A percentile compares a stretch with the other conserved stretches of the same genome.
Evolutionary conservation across 169 alveolate species (phyloP).

Genomic region (Perkinsus marinus): DNA sequence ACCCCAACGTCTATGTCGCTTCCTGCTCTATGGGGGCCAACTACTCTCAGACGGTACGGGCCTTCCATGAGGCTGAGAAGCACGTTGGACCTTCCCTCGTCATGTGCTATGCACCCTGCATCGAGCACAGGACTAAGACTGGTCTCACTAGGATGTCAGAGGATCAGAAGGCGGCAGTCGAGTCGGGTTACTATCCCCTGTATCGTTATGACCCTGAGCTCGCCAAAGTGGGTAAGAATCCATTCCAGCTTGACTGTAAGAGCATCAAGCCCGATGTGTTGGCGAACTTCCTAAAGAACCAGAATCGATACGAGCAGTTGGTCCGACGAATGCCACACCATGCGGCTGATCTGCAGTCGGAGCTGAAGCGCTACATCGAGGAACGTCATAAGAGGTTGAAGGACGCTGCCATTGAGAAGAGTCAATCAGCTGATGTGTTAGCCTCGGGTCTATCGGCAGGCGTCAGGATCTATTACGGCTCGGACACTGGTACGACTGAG

Average conservation of each 20-base stretch:
- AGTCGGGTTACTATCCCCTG: constrained; percentile 39
- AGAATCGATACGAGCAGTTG: not conserved
- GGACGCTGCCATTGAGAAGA: not conserved
- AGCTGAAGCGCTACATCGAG: not conserved
- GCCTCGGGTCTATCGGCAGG: not conserved
- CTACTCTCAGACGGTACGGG: constrained; percentile 26
- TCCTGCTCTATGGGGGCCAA: constrained; percentile 40
- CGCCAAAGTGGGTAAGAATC: constrained; percentile 9
- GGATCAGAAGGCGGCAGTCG: constrained; percentile 32
- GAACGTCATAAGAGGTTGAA: not conserved
- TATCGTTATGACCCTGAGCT: constrained; percentile 27
- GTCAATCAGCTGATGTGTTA: not conserved
- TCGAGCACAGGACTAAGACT: constrained; percentile 33
- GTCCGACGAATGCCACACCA: not conserved
- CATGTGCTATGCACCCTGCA: constrained; percentile 42
- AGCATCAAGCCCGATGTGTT: constrained; percentile 6
- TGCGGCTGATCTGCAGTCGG: not conserved
- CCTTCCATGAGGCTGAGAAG: constrained; percentile 40
- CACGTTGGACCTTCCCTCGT: constrained; percentile 37
- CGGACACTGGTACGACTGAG: constrained; percentile 3
- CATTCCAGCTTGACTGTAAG: constrained; percentile 24
- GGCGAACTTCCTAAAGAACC: not conserved
- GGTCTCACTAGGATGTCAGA: not conserved
- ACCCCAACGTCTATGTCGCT: constrained; percentile 44
- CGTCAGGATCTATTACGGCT: not conserved